Base-by-base conservation (phyloP, 2,329 filamentous ascomycete genomes). In the Fusarium cyanostomum region DNA sequence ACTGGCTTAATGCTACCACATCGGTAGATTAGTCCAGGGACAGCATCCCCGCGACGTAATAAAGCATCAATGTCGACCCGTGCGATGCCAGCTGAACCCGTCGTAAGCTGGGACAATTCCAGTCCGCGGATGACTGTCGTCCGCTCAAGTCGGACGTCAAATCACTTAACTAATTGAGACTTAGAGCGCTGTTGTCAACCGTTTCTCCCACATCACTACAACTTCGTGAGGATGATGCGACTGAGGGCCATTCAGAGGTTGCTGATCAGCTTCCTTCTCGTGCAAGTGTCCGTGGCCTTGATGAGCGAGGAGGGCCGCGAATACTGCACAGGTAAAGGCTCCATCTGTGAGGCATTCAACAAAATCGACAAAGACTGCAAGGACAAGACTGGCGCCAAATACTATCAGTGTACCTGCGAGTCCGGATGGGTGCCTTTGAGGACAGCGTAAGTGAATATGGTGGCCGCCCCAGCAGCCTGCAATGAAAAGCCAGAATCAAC, bases 281-380 rank as follows among this genome's bases (percentile, higher is more conserved):
- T 55, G 3, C 39, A 46, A 7, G n/a, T 57, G 3, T 55, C 42
- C n/a, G 31, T 46, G 9, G 53, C 53, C 11, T 18, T 45, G 18
- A 38, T 63, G 5, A 45, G 35, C 38, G 56, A 55, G 7, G 62
- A 56, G 21, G 59, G 42, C n/a, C 28, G 54, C 1, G 62, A 60
- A 48, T 65, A 57, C 26, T 65, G 62, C 12, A 26, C 52, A 11
- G 59, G 62, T 31, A 51, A 60, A 38, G 62, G 59, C 7, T 65
- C 62, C 18, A 65, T 65, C 26, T 65, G 62, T 12, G 41, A 58
- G 16, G 62, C 56, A 6, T 57, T 35, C 30, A 35, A 60, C 13
- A 41, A 43, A 10, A 35, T 65, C 33, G 56, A 60, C 24, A 45
- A 38, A 11, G 35, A 27, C 2, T 65, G 62, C 50, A 41, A 53